These are phyloP conservation scores for Lecanosticta acicola DNA, from an alignment of 2,329 filamentous ascomycete genomes.

Conservation along the genomic window DNA sequence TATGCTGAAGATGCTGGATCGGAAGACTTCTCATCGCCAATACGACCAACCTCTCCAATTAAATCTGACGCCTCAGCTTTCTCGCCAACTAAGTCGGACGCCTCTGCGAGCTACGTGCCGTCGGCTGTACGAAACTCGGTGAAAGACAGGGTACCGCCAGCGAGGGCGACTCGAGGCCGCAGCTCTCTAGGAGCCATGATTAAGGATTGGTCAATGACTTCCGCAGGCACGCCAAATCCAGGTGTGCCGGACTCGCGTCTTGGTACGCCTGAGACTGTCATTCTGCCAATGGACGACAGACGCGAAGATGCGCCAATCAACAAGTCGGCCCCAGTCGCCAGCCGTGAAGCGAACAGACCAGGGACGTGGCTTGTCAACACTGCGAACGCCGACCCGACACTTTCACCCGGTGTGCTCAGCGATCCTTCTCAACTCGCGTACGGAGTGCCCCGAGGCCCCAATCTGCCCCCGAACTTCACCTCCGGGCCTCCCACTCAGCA, in stretches of 20 bases:
- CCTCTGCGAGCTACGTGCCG: not conserved
- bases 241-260: not conserved
- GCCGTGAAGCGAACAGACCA: too few species aligned
- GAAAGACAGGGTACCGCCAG: not conserved
- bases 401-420: not conserved
- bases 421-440: not conserved
- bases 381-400: not conserved
- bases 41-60: conserved; percentile 9
- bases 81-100: conserved; percentile 12
- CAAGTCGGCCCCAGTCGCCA: not conserved
- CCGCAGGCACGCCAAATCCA: not conserved
- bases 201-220: not conserved
- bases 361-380: not conserved
- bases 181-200: not conserved
- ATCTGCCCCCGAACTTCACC: not conserved
- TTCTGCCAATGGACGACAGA: not conserved
- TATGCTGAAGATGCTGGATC: conserved; percentile 14
- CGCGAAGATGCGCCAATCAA: not conserved
- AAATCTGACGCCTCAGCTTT: conserved; percentile 15
- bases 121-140: not conserved
- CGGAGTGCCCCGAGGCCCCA: not conserved
- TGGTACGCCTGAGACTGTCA: conserved; percentile 4
- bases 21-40: conserved; percentile 4
- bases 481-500: not conserved
- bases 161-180: not conserved